Conservation (phyloP, 2,329 filamentous ascomycete species). For the Chaetomium olivaceum region DNA sequence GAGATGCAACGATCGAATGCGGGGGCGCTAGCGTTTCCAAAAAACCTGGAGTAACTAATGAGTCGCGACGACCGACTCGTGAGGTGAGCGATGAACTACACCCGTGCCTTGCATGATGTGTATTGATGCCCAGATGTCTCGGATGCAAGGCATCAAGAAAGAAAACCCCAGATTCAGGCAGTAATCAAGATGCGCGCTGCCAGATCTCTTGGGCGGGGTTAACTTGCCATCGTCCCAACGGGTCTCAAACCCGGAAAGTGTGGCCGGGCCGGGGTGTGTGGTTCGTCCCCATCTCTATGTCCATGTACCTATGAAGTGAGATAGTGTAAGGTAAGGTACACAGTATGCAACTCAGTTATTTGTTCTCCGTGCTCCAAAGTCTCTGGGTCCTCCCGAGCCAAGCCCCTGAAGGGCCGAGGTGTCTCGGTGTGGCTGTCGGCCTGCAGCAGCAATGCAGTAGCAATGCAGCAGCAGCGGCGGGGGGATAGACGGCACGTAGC, state of each 20-base stretch:
- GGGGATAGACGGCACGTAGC: neutral
- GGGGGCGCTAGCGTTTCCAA: neutral
- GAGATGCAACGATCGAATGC: neutral
- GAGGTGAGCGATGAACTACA: neutral
- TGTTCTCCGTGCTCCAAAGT: neutral
- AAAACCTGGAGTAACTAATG: neutral
- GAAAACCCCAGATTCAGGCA: neutral
- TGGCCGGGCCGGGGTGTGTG: neutral
- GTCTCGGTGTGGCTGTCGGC: slow-evolving; percentile 6
- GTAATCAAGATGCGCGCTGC: neutral
- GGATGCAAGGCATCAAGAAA: slow-evolving; percentile 9
- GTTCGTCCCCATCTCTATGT: neutral
- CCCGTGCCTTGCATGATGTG: slow-evolving; percentile 9
- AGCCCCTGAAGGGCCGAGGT: slow-evolving; percentile 8
- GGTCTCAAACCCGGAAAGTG: neutral
- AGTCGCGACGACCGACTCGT: neutral
- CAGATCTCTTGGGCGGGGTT: slow-evolving; percentile 1
- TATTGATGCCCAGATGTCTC: slow-evolving; percentile 7
- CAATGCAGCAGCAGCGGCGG: neutral
- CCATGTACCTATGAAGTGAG: no score
- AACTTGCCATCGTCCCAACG: neutral
- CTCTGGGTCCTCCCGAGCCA: neutral
- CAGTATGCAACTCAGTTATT: neutral
- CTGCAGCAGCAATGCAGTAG: neutral
- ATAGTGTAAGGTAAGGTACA: no score